Evolutionary conservation across 495 filamentous ascomycete species (phyloP).

Genomic region (Annulohypoxylon nitens): DNA sequence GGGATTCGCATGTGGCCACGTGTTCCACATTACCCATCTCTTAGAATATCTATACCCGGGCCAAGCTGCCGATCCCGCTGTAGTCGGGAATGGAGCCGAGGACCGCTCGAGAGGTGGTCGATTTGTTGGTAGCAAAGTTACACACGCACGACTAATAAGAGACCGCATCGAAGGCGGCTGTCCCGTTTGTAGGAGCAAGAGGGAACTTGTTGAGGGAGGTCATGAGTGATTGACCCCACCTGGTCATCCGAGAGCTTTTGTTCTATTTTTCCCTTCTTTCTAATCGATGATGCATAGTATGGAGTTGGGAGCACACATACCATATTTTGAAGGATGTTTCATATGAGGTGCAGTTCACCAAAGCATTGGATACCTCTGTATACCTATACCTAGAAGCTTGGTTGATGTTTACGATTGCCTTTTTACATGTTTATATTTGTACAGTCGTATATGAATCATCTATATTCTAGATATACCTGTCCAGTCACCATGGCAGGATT

Average conservation of each 20-base stretch:
- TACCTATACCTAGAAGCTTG: conserved; percentile 6
- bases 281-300: conserved; percentile 21
- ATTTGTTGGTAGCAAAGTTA: conserved; percentile 86
- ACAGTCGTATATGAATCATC: background rate
- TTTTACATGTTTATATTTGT: background rate
- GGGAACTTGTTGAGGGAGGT: conserved; percentile 41
- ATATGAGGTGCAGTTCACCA: background rate
- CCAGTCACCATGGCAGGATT: background rate
- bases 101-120: conserved; percentile 49
- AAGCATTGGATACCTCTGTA: conserved; percentile 17
- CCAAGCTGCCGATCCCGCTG: conserved; percentile 47
- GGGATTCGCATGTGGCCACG: conserved; percentile 91
- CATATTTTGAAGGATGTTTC: background rate
- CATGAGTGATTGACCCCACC: conserved; percentile 8
- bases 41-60: conserved; percentile 64
- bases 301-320: conserved; percentile 29
- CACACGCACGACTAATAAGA: conserved; percentile 82
- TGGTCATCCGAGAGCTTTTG: background rate
- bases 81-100: conserved; percentile 57
- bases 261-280: conserved; percentile 14
- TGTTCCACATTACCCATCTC: conserved; percentile 89
- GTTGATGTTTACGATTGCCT: background rate
- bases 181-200: conserved; percentile 68
- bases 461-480: background rate
- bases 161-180: conserved; percentile 79